Base-by-base conservation (phyloP, 73 alveolate genomes). In the Paramecium sexaurelia region DNA sequence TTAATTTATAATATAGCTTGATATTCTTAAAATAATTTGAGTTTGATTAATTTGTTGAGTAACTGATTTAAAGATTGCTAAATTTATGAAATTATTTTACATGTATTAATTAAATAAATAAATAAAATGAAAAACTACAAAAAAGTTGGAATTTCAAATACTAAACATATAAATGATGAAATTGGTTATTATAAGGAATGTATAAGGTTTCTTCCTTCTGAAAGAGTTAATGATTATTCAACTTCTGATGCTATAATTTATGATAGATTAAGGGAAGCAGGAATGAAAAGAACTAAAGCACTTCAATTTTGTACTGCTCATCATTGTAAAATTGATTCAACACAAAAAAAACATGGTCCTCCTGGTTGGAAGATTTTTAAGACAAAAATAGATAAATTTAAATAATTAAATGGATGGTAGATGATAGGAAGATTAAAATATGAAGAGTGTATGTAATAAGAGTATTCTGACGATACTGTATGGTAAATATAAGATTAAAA, bases 331-430 rank as follows among this genome's bases (percentile, higher is more conserved):
- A 33, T 78, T 17, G 90, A 78, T 45, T 78, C 90, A 41, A 78
- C 90, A 41, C 19, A 78, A 78, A 13, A 8, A 8, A 78, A 78
- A 78, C 90, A 78, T 78, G 90, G 90, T 13, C 90, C 90, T 40
- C 90, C 90, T 9, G 90, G 90, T 37, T 45, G 13, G 11, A 78
- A 78, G 73, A 78, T 78, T 4, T 78, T 78, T 78, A 22, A 43
- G 13, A 78, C 90, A 24, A 78, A 78, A 45, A 78, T 78, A 37
- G 75, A 78, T 45, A 41, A 78, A 78, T 78, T 17, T 41, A 37
- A 22, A 27, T 43, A 29, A 78, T 17, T 41, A 13, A 39, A 78
- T 22, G 90, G 90, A 39, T 78, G 90, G 90, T 43, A 78, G 45
- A 39, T 78, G 90, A 3, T 56, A 36, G 68, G 90, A 61, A 45